A percentile compares a stretch with the other conserved stretches of the same genome.
phyloP scores from a whole-genome alignment of 2,329 filamentous ascomycete species.

The Nigrospora osmanthi region DNA sequence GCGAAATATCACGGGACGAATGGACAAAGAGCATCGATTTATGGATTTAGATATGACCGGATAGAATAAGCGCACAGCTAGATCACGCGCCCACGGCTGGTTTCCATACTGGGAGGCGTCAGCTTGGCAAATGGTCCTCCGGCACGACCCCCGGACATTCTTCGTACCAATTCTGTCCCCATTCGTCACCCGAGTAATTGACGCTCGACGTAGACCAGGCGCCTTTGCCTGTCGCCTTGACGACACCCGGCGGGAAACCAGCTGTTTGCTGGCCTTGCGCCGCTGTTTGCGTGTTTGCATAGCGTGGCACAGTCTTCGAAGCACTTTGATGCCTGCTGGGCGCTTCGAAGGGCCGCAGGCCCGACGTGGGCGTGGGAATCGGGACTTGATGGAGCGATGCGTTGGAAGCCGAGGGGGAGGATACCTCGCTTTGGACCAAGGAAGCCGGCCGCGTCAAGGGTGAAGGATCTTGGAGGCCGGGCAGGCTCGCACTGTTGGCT shows the following conservation, averaged over 20 bases:
- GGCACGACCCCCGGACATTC: no score
- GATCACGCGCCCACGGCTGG: no score
- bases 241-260: not conserved
- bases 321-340: slow-evolving; percentile 7
- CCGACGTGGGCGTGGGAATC: no score
- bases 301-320: not conserved
- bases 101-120: no score
- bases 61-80: no score
- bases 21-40: no score
- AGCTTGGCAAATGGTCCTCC: no score
- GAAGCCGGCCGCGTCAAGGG: slow-evolving; percentile 13
- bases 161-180: slow-evolving; percentile 8
- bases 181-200: slow-evolving; percentile 18
- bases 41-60: no score
- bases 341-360: no score
- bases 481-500: not conserved
- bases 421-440: slow-evolving; percentile 18
- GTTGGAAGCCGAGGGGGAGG: slow-evolving; percentile 17
- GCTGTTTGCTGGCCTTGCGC: slow-evolving; percentile 1
- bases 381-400: slow-evolving; percentile 16
- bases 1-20: no score
- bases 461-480: slow-evolving; percentile 7
- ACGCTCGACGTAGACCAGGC: slow-evolving; percentile 2
- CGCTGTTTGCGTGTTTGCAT: slow-evolving; percentile 2
- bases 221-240: slow-evolving; percentile 6